Base-by-base conservation (phyloP, 768 basidiomycete species). In the Strobilomyces confusus region DNA sequence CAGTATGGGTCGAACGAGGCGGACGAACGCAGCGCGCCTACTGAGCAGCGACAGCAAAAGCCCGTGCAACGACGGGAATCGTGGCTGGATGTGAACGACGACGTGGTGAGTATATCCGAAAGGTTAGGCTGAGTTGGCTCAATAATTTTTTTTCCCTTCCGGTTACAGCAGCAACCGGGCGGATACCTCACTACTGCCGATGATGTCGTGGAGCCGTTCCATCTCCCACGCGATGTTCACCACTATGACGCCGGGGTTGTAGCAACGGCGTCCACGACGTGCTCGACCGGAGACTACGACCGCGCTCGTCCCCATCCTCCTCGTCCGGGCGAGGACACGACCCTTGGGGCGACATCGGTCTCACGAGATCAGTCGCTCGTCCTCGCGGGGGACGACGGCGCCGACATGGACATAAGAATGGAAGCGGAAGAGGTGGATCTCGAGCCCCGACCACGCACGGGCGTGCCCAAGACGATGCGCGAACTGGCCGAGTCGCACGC, bases 181-280 rank as follows among this genome's bases (percentile, higher is more conserved):
- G 80, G 81, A 8, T 91, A 87, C 68, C 73, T 92, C 17, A 76
- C 80, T 8, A 82, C 77, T 14, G 86, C 82, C 8, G 87, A 86
- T 61, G 82, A 80, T 54, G 84, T 92, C 49, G 87, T 92, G 2
- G 75, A 86, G 66, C 80, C 82, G 2, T 92, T 82, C 66, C 78
- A 78, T 52, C 72, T 92, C 25, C 90, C 90, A 1, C 82, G 82
- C 56, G 78, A 76, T 74, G 8, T 67, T 61, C 60, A 66, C 48
- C 37, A 19, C 58, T n/a, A 40, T 5, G 63, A 62, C 25, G 36
- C 33, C 19, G 52, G 57, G 19, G 26, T 44, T n/a, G 51, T 48
- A 20, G 55, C 54, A 2, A 45, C 50, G n/a, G 48, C 49, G 26
- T 53, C 66, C 12, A 26, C 49, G 14, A 32, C 40, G 13, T 29